These are phyloP conservation scores for Phytophthora foliorum DNA, from an alignment of 352 stramenopile genomes.

Conservation along the genomic window DNA sequence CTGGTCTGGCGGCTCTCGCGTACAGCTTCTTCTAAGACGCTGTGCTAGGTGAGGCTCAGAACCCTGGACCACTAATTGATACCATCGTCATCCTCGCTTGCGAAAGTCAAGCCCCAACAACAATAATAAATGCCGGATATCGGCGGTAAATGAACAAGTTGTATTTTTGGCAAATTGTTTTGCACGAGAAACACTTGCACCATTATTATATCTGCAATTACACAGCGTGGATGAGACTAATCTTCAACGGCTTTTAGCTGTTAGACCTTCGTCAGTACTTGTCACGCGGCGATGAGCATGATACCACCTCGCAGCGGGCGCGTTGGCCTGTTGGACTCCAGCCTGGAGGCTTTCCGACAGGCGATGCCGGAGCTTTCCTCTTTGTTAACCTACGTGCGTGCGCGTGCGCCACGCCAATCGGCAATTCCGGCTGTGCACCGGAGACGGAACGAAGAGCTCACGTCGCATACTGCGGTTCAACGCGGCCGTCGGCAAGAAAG, in stretches of 20 bases:
- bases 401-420: constrained; percentile 28
- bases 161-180: not conserved
- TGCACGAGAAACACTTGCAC: not conserved
- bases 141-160: not conserved
- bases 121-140: not conserved
- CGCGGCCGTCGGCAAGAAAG: constrained; percentile 1
- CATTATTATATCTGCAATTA: too few species aligned
- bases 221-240: too few species aligned
- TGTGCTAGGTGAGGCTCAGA: not conserved
- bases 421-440: constrained; percentile 17
- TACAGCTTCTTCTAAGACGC: constrained; percentile 27
- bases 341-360: too few species aligned
- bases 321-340: too few species aligned
- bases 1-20: constrained; percentile 6
- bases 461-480: constrained; percentile 29
- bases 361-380: constrained; percentile 1
- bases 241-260: too few species aligned
- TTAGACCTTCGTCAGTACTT: too few species aligned
- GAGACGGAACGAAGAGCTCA: constrained; percentile 30
- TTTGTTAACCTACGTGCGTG: constrained; percentile 36
- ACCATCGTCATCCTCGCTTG: not conserved
- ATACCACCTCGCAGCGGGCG: too few species aligned
- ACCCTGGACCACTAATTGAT: not conserved
- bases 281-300: too few species aligned
- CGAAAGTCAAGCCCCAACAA: constrained; percentile 9